Conservation (phyloP, 768 basidiomycete genomes). For the Atractiella rhizophila region DNA sequence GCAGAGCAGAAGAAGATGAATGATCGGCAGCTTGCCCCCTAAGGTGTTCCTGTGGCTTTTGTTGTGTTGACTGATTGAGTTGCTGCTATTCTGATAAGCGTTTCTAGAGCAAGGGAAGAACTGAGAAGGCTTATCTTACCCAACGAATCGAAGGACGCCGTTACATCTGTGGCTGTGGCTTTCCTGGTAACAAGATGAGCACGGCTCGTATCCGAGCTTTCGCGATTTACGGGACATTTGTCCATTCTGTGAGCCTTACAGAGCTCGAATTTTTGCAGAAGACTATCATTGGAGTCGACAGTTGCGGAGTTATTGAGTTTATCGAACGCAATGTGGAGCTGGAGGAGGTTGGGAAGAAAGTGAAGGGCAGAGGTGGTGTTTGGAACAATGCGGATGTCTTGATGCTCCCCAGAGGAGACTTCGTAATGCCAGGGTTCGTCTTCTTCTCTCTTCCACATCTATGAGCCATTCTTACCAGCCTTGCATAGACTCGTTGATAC, state of each 20-base stretch:
- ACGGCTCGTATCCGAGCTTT: too few species aligned
- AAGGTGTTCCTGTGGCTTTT: too few species aligned
- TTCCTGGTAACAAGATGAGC: neutral
- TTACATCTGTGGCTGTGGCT: too few species aligned
- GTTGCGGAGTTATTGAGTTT: constrained; percentile 14
- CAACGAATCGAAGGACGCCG: too few species aligned
- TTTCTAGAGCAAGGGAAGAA: too few species aligned
- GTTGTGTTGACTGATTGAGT: too few species aligned
- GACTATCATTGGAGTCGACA: constrained; percentile 15
- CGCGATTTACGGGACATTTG: constrained; percentile 11
- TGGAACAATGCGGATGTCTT: neutral
- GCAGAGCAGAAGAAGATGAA: too few species aligned
- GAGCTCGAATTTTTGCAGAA: constrained; percentile 12
- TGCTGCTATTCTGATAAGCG: too few species aligned
- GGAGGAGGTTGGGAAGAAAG: neutral
- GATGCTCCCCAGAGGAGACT: constrained; percentile 6
- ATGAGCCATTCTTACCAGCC: neutral
- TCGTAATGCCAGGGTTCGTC: constrained; percentile 14
- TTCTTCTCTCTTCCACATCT: neutral
- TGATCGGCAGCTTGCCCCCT: too few species aligned
- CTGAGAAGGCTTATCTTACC: too few species aligned
- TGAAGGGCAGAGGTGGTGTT: constrained; percentile 2
- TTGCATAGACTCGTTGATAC: neutral
- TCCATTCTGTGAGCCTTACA: constrained; percentile 12
- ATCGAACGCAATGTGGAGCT: constrained; percentile 5